Evolutionary conservation across 2,329 filamentous ascomycete genomes (phyloP), one percentile per base, ranked within the genome.

Genomic region (Podosphaera leucotricha): DNA sequence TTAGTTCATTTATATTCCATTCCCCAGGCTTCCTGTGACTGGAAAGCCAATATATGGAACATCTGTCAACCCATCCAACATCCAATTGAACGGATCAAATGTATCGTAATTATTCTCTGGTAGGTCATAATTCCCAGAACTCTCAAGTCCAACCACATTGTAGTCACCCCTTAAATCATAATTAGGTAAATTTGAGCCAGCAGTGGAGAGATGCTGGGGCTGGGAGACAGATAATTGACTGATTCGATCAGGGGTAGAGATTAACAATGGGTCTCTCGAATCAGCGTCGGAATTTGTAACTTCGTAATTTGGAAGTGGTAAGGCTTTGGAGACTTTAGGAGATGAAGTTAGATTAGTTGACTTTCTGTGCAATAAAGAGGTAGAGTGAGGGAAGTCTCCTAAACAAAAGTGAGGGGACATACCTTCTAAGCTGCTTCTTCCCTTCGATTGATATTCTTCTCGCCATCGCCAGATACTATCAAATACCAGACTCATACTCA

Each of bases 11-110:
- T 16, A 38, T 20, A 20, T 15, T 6, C 24, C n/a, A 19, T 30
- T 13, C 18, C 24, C 39, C 10, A 30, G 11, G 24, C 16, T 42
- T 44, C 15, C 45, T 46, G n/a, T 50, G 49, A 4, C 57, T 48
- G 77, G 72, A 33, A 68, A 65, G 53, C 72, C 77, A 10, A 66
- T 69, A 56, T 78, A 85, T 50, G 81, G 82, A 57, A 87, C 80
- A 57, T 86, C 80, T 47, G 90, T 67, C 28, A 87, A 66, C 13
- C 82, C 82, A 59, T 94, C 86, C 47, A 94, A 65, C 66, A 92
- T 84, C 86, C 86, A 94, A 59, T 87, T 83, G 54, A 93, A 69
- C 1, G 86, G 83, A 61, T 93, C 85, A 56, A 92, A 93, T 48
- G 92, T 83, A 59, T 92, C 82, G 59, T 85, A 85, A 53, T 75